A percentile compares a stretch with the other conserved stretches of the same genome.
phyloP scores from a whole-genome alignment of 1,139 yeast species.

The Citeromyces siamensis region DNA sequence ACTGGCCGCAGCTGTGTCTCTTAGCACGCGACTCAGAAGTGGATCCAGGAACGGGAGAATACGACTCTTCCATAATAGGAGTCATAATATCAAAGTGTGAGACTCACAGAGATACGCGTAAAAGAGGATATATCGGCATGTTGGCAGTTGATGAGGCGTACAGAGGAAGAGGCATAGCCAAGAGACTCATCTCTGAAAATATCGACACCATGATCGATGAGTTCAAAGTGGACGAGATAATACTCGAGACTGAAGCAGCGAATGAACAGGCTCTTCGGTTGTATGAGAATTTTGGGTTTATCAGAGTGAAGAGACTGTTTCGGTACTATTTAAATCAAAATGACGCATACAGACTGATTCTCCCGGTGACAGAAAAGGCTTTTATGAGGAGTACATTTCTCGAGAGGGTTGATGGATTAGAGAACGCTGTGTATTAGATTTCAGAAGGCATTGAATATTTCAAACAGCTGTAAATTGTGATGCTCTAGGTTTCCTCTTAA shows the following conservation, averaged over 20 bases:
- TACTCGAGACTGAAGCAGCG: constrained; percentile 83
- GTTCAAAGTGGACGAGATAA: constrained; percentile 70
- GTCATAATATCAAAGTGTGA: constrained; percentile 81
- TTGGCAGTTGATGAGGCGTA: constrained; percentile 63
- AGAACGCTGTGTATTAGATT: not conserved
- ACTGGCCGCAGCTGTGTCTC: constrained; percentile 55
- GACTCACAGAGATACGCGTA: constrained; percentile 56
- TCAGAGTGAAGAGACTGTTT: constrained; percentile 68
- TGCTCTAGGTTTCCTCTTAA: too few species aligned
- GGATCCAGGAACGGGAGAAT: constrained; percentile 9
- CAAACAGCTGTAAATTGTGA: too few species aligned
- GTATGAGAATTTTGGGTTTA: constrained; percentile 81
- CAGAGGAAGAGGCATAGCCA: constrained; percentile 78
- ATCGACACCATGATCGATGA: constrained; percentile 51
- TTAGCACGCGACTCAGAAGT: constrained; percentile 29
- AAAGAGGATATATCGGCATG: constrained; percentile 94
- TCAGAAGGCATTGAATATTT: too few species aligned
- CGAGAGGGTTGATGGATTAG: not conserved
- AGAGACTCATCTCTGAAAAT: constrained; percentile 47
- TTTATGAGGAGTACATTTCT: constrained; percentile 27
- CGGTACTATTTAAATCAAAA: constrained; percentile 85
- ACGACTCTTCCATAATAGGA: constrained; percentile 37
- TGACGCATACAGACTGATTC: constrained; percentile 77
- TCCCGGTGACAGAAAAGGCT: constrained; percentile 46
- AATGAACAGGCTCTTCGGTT: constrained; percentile 65